Percentiles rank a stretch among this genome's conserved stretches.
phyloP scores from a whole-genome alignment of 192 early-diverging fungal species.

The Gryganskiella cystojenkinii region DNA sequence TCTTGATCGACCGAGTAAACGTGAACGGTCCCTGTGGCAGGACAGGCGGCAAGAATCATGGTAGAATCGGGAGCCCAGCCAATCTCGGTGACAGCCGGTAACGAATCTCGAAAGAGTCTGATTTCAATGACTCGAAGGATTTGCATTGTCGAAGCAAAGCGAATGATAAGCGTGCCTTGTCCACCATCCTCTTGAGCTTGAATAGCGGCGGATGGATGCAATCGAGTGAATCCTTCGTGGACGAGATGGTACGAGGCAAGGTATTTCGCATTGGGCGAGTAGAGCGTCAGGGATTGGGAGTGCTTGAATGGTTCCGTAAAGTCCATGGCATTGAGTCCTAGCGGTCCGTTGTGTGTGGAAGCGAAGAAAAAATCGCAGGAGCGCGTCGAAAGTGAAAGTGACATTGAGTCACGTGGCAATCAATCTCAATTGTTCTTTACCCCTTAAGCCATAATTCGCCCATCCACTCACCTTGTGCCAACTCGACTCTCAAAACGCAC shows the following conservation, averaged over 20 bases:
- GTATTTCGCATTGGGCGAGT: slow-evolving; percentile 71
- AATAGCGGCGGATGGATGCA: slow-evolving; percentile 44
- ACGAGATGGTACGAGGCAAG: slow-evolving; percentile 69
- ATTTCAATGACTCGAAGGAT: slow-evolving; percentile 72
- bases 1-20: slow-evolving; percentile 69
- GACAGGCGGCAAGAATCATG: slow-evolving; percentile 65
- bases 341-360: too few relatives aligned
- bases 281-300: slow-evolving; percentile 60
- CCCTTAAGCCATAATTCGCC: too few relatives aligned
- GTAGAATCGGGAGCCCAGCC: slow-evolving; percentile 76
- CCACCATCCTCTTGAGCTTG: slow-evolving; percentile 54
- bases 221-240: slow-evolving; percentile 40
- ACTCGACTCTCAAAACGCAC: too few relatives aligned
- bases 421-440: too few relatives aligned
- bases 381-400: too few relatives aligned
- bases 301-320: slow-evolving; percentile 79
- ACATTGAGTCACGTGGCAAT: too few relatives aligned
- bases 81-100: slow-evolving; percentile 52
- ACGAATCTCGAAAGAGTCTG: slow-evolving; percentile 50
- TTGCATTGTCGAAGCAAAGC: slow-evolving; percentile 70
- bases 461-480: too few relatives aligned
- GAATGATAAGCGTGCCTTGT: slow-evolving; percentile 72
- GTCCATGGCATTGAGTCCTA: too few relatives aligned
- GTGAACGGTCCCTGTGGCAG: slow-evolving; percentile 55
- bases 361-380: too few relatives aligned